These are phyloP conservation scores for Chytridiales sp. DNA, from an alignment of 371 early-diverging fungal genomes.

Conservation along the genomic window DNA sequence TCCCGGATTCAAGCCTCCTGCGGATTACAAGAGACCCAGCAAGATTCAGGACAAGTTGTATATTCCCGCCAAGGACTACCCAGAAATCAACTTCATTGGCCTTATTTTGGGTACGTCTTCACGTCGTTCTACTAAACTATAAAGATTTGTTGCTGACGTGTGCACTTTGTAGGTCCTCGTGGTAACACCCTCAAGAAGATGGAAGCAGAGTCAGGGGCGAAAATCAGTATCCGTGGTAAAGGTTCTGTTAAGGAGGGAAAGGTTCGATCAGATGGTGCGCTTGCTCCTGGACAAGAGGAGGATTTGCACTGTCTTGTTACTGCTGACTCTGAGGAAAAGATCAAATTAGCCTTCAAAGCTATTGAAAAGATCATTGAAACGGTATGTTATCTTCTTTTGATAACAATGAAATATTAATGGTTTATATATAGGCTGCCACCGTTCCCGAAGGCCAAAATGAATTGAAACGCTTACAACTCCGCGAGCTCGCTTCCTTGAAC, in stretches of 20 bases:
- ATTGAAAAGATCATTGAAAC: constrained; percentile 93
- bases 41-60: constrained; percentile 89
- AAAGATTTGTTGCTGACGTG: background rate
- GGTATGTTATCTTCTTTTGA: constrained; percentile 52
- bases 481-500: constrained; percentile 92
- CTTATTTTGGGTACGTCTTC: constrained; percentile 72
- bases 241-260: constrained; percentile 98
- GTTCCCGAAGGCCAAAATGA: constrained; percentile 95
- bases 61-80: constrained; percentile 92
- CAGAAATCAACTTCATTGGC: constrained; percentile 97
- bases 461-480: constrained; percentile 87
- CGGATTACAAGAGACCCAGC: constrained; percentile 84
- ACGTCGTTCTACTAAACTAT: background rate
- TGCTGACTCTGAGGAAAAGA: constrained; percentile 87
- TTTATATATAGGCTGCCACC: constrained; percentile 67
- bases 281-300: constrained; percentile 83
- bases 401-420: background rate
- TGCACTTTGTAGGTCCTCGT: constrained; percentile 66
- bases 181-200: constrained; percentile 94
- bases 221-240: constrained; percentile 94
- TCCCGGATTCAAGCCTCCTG: constrained; percentile 83
- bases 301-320: constrained; percentile 91
- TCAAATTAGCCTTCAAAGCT: constrained; percentile 77
- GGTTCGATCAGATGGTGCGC: constrained; percentile 46
- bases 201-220: constrained; percentile 90